phyloP scores from a whole-genome alignment of 2,329 filamentous ascomycete species.

The Pseudogymnoascus sp. region DNA sequence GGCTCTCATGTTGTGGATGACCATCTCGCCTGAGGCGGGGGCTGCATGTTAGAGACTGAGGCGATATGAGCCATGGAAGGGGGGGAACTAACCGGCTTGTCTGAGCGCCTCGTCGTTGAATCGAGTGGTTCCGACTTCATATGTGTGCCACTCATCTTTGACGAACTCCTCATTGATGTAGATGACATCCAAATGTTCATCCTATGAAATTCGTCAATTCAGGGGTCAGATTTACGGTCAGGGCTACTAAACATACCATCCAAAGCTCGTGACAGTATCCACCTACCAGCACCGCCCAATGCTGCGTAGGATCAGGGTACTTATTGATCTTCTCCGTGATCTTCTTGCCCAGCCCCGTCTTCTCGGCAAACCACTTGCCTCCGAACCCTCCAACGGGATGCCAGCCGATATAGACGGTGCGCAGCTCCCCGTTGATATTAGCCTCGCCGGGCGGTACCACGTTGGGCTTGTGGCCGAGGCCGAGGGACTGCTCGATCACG shows the following conservation, averaged over 20 bases:
- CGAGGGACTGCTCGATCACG: conserved; percentile 35
- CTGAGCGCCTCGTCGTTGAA: conserved; percentile 47
- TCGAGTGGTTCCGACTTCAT: conserved; percentile 42
- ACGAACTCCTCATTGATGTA: conserved; percentile 45
- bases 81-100: conserved; percentile 34
- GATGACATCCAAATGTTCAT: conserved; percentile 48
- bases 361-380: conserved; percentile 50
- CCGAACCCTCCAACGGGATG: conserved; percentile 48
- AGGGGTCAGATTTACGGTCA: not conserved
- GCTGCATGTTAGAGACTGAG: conserved; percentile 10
- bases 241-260: conserved; percentile 37
- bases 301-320: conserved; percentile 51
- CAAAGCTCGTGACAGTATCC: conserved; percentile 49
- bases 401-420: conserved; percentile 48
- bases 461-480: conserved; percentile 37
- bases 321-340: conserved; percentile 46
- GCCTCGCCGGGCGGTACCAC: conserved; percentile 35
- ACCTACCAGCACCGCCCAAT: conserved; percentile 51
- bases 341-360: conserved; percentile 45
- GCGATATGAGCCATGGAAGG: not conserved
- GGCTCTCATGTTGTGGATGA: conserved; percentile 43
- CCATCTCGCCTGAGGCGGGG: conserved; percentile 37
- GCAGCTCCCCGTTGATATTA: conserved; percentile 29
- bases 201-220: conserved; percentile 24
- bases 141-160: conserved; percentile 41